Evolutionary conservation across 2,329 filamentous ascomycete species (phyloP), one percentile per base, ranked within the genome.

Genomic region (Alternaria rosae): DNA sequence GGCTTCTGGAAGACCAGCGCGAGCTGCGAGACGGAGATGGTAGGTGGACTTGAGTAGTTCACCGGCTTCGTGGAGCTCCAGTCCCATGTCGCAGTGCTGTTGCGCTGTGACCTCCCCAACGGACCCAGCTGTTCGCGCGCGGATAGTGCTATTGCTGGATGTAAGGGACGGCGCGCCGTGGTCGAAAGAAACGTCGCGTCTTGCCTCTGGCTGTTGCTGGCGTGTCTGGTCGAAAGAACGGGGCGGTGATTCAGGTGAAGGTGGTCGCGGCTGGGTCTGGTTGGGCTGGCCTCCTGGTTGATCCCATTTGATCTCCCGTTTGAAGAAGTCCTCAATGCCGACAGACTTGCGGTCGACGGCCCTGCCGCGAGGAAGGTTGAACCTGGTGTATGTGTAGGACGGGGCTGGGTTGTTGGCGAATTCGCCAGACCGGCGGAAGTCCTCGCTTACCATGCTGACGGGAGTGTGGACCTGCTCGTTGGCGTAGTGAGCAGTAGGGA

Each of bases 31-130:
- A 32, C 95, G 91, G 45, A 99, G 86, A 76, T 99, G 95, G 76
- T 98, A 99, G 0, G 95, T 98, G 0, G 94, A 98, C 79, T 98
- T 94, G 66, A 94, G 93, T 28, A 97, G 83, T 11, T 92, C 90
- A 17, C 94, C 94, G 48, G 90, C 89, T 76, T 97, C 92, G 75
- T 99, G 95, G 62, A 93, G 90, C 64, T 92, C 89, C 59, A 99
- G 95, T 9, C 93, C 95, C 80, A 94, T 95, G 26, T 91, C 86
- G 47, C 98, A 87, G 76, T 99, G 94, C 62, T 98, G 91, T 68
- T 98, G 94, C 0, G 92, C 85, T 4, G 92, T 91, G 74, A 93
- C 88, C 30, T 93, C 91, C 3, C 88, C 86, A 3, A 70, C 61
- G 8, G 67, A 56, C 11, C 54, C 57, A n/a, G 59, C 60, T 82